Percentiles rank a stretch among this genome's conserved stretches.
Evolutionary conservation across 2,329 filamentous ascomycete genomes (phyloP).

Genomic region (Fusarium coffeatum): DNA sequence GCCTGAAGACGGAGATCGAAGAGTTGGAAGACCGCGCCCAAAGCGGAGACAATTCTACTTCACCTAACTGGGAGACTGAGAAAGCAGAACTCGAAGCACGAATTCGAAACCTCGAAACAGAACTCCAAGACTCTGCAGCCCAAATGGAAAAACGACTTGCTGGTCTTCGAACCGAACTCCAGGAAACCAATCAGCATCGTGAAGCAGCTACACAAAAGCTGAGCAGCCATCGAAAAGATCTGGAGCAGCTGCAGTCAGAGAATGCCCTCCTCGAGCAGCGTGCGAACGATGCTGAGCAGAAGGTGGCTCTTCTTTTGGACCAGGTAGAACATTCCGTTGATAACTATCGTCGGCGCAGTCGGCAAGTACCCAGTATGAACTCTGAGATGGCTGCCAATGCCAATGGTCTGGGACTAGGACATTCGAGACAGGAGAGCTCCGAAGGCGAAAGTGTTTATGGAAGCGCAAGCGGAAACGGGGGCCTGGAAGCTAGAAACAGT

Average conservation of each 20-base stretch:
- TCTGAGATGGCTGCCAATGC: constrained; percentile 55
- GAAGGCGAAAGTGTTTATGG: constrained; percentile 73
- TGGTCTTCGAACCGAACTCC: constrained; percentile 76
- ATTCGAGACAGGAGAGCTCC: constrained; percentile 66
- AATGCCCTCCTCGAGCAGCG: constrained; percentile 84
- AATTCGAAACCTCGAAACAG: constrained; percentile 75
- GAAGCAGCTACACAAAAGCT: constrained; percentile 69
- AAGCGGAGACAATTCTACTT: constrained; percentile 54
- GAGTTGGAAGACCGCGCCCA: constrained; percentile 68
- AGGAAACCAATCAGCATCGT: constrained; percentile 72
- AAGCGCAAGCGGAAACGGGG: constrained; percentile 50
- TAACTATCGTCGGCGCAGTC: constrained; percentile 86
- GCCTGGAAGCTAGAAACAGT: constrained; percentile 64
- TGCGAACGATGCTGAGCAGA: constrained; percentile 89
- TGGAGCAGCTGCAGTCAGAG: constrained; percentile 86
- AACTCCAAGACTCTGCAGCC: constrained; percentile 72
- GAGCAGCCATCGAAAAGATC: constrained; percentile 69
- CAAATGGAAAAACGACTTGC: constrained; percentile 79
- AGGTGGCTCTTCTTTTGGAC: constrained; percentile 91
- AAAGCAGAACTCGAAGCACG: constrained; percentile 74
- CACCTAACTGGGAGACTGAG: constrained; percentile 80
- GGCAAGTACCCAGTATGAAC: constrained; percentile 65
- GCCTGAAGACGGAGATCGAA: constrained; percentile 84
- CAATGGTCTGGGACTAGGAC: constrained; percentile 56
- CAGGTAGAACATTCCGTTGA: constrained; percentile 95